Evolutionary conservation across 129 eudicot species (phyloP), one percentile per base, ranked within the genome.

Genomic region (Escallonia rubra): DNA sequence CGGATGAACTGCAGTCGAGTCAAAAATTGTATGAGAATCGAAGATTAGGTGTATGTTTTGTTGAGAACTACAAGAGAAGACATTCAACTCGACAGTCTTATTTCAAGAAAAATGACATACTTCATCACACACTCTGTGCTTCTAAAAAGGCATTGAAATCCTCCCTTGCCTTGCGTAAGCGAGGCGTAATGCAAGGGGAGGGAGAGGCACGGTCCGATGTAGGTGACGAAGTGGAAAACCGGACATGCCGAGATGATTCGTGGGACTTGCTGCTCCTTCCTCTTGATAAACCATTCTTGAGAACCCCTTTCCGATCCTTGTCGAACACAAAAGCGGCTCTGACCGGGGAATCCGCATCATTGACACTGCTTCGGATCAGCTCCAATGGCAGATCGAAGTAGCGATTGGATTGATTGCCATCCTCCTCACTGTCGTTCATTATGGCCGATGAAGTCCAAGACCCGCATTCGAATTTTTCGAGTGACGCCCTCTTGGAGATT

Each of bases 391-490:
- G 71, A 77, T 92, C 98, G 8, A 79, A 92, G 76, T 75, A 87
- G n/a, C 62, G 79, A 59, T 75, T 87, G 2, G 89, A 72, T 3
- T 87, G 59, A 43, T 69, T 79, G 3, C 73, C 86, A 47, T 77
- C 86, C 1, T 65, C 80, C 3, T 81, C 86, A 8, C 9, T 63
- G 12, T 49, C 58, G 7, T 76, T 72, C 15, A 87, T 41, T 46
- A 79, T 53, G 14, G 79, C 82, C 0, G 96, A 85, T 46, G 96
- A 92, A 54, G 85, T 77, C 90, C 88, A 89, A 8, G 96, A 89
- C 44, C 89, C 98, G 14, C 96, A 88, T 59, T 92, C 96, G 46
- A 92, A 92, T 73, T 82, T 88, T 78, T 92, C 96, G 6, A 92
- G 72, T 12, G 98, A 92, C 5, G 86, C 87, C 41, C 80, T 80